Percentiles rank a stretch among this genome's conserved stretches.
phyloP scores from a whole-genome alignment of 495 filamentous ascomycete species.

The Articulospora tetracladia region DNA sequence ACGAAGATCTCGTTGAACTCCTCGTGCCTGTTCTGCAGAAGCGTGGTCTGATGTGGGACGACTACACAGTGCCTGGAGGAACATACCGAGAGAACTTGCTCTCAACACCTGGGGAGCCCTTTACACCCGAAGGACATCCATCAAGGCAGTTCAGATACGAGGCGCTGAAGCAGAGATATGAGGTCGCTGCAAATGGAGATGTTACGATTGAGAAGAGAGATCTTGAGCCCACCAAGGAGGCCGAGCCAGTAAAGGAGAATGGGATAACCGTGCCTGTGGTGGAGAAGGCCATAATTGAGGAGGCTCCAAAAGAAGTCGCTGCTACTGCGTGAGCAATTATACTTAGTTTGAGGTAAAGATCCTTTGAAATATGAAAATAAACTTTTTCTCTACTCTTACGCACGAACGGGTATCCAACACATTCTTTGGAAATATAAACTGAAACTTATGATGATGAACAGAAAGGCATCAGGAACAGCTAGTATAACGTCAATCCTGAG shows the following conservation, averaged over 20 bases:
- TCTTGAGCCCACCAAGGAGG: background rate
- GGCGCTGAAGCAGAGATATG: constrained; percentile 16
- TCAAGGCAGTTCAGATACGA: constrained; percentile 7
- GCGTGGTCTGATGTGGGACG: constrained; percentile 44
- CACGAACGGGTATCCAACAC: no score
- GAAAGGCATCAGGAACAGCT: no score
- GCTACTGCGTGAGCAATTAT: background rate
- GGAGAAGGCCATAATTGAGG: background rate
- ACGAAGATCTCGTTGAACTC: constrained; percentile 42
- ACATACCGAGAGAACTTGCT: constrained; percentile 50
- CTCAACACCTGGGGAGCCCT: constrained; percentile 16
- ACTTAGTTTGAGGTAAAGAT: no score
- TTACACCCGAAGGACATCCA: background rate
- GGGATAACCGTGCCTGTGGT: background rate
- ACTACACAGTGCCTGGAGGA: constrained; percentile 43
- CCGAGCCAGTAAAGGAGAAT: background rate
- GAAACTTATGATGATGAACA: no score
- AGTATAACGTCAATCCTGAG: no score
- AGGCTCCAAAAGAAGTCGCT: background rate
- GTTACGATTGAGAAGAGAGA: constrained; percentile 1
- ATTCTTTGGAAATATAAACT: no score
- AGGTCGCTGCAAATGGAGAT: constrained; percentile 9
- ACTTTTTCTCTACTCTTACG: no score
- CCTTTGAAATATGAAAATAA: no score
- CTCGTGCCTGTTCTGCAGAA: constrained; percentile 38